Base-by-base conservation (phyloP, 1,284 basidiomycete species). In the Limonomyces culmigenus region DNA sequence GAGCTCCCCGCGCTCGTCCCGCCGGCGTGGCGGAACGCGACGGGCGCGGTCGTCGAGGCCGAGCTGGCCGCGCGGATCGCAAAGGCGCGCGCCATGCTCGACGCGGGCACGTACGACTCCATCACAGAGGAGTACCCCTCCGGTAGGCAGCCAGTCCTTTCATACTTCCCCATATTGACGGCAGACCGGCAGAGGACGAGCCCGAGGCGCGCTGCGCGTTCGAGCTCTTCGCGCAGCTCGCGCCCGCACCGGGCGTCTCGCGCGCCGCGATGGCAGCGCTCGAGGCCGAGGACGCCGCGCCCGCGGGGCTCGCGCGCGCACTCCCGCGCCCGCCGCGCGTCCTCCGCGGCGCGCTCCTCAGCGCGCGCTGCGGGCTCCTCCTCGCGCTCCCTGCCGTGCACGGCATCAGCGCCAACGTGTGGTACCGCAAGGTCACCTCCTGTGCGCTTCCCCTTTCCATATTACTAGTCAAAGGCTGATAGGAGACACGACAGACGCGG, bases 341-440 rank as follows among this genome's bases (percentile, higher is more conserved):
- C 56, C 48, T 87, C 30, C 67, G 67, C 35, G 78, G 69, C 4
- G 55, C 87, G 2, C 49, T 86, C 4, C 47, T 88, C 34, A 88
- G 85, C 48, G 70, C 69, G 47, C 67, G 80, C 46, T 92, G 87
- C 47, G 87, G 81, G 2, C 57, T 87, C 20, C 52, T 83, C 25
- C 8, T 32, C 8, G 15, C 10, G 30, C 6, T 32, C 8, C 15
- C 23, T n/a, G n/a, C 8, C 10, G 30, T 17, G 10, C 10, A 32
- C 16, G 30, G 30, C 30, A 32, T 6, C 30, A 32, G 30, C 16
- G 16, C 30, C 10, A 32, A 17, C 10, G 6, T 10, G 3, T 37
- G 36, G 36, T 37, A 80, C 58, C 66, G 74, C 36, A 86, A 85
- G 56, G 74, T 84, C 19, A 78, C 80, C 2, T 78, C 74, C 12